Conservation (phyloP, 441 rosid genomes). For the Erodium texanum region DNA sequence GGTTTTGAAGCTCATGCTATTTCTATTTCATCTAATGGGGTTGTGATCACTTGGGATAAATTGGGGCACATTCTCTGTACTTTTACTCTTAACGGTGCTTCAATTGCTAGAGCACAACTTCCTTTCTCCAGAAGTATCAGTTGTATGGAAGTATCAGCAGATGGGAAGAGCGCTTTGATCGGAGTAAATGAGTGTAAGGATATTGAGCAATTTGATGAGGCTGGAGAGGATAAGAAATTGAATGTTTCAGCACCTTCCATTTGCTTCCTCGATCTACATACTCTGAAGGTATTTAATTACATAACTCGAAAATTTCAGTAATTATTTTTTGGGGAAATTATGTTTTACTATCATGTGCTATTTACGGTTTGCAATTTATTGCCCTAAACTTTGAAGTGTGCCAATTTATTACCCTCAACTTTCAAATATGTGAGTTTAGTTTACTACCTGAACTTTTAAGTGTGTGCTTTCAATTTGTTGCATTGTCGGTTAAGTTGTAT, state of each 20-base stretch:
- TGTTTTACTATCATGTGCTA: too few relatives aligned
- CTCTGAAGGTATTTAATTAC: constrained; percentile 51
- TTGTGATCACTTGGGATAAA: constrained; percentile 72
- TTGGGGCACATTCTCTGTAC: constrained; percentile 47
- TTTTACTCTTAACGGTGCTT: constrained; percentile 68
- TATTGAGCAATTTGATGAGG: constrained; percentile 30
- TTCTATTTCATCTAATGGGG: constrained; percentile 74
- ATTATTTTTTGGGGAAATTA: too few relatives aligned
- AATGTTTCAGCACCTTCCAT: constrained; percentile 66
- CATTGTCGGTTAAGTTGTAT: too few relatives aligned
- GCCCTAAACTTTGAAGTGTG: too few relatives aligned
- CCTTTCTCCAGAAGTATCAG: constrained; percentile 56
- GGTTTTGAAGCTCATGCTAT: constrained; percentile 73
- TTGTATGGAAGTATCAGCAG: constrained; percentile 79
- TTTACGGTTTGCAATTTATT: too few relatives aligned
- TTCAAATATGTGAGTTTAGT: too few relatives aligned
- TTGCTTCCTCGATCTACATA: constrained; percentile 78
- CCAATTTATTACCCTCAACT: too few relatives aligned
- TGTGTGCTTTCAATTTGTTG: too few relatives aligned
- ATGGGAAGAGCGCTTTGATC: constrained; percentile 66
- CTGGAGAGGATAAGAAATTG: constrained; percentile 32
- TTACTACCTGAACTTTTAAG: too few relatives aligned
- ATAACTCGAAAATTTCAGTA: too few relatives aligned
- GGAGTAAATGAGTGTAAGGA: constrained; percentile 52
- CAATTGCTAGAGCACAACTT: constrained; percentile 55